These are phyloP conservation scores for Kwoniella dejecticola DNA, from an alignment of 768 basidiomycete genomes.

Conservation along the genomic window DNA sequence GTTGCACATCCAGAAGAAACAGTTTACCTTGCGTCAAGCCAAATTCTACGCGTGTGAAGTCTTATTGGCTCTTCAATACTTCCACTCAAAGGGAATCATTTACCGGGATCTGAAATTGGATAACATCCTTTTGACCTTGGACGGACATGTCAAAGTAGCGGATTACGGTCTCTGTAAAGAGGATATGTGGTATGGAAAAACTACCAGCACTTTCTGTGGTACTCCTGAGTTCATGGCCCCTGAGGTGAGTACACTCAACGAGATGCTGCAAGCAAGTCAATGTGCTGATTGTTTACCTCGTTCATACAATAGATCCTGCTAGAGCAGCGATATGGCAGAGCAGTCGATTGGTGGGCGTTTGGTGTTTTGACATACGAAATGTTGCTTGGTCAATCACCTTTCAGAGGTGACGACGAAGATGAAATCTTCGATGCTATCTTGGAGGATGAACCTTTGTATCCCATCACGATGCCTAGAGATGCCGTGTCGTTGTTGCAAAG, in stretches of 20 bases:
- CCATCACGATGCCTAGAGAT: constrained; percentile 98
- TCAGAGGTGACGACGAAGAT: constrained; percentile 98
- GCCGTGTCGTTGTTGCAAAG: constrained; percentile 94
- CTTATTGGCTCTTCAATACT: constrained; percentile 91
- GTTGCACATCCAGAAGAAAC: constrained; percentile 98
- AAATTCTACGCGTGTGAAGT: constrained; percentile 99
- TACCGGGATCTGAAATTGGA: constrained; percentile 95
- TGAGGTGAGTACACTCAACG: constrained; percentile 65
- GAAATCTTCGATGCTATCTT: constrained; percentile 99
- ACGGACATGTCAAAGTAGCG: constrained; percentile 97
- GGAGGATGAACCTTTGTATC: constrained; percentile 96
- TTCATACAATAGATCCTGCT: constrained; percentile 73
- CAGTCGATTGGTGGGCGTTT: constrained; percentile 99
- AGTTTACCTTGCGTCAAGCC: constrained; percentile 96
- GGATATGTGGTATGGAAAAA: constrained; percentile 95
- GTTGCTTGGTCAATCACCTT: constrained; percentile 97
- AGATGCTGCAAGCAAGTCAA: background rate
- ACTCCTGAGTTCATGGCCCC: constrained; percentile 99
- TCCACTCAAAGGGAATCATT: constrained; percentile 98
- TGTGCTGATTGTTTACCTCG: constrained; percentile 14
- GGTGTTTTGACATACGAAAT: constrained; percentile 98
- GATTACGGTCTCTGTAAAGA: constrained; percentile 99
- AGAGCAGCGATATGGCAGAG: constrained; percentile 98
- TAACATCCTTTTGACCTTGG: constrained; percentile 92
- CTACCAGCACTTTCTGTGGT: constrained; percentile 98